Evolutionary conservation across 139 green algal genomes (phyloP), one percentile per base, ranked within the genome.

Genomic region (Coelastrella sp.): DNA sequence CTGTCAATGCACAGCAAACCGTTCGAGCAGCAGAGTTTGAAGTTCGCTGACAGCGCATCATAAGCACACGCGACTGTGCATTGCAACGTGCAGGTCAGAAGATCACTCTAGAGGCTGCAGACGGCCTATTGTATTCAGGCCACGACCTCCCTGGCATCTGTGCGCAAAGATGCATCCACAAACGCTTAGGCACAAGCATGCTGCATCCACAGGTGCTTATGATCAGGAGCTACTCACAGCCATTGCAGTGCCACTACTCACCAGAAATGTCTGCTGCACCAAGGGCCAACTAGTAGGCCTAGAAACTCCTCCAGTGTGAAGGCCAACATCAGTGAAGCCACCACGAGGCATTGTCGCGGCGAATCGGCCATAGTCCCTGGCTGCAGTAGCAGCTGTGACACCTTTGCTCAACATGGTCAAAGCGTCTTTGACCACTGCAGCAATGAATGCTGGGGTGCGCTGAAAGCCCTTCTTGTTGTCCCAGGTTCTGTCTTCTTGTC

Each of bases 241-340:
- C 81, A 57, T 60, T 87, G n/a, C 13, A 86, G 76, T 14, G 17
- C 4, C 5, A 17, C 8, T 32, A 66, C 77, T 17, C 61, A 87
- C 81, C 81, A 61, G 75, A 57, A 92, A 19, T 19, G 68, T 83
- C 84, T 92, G 73, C 19, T 82, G 57, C 20, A 92, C 84, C 58
- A 92, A 58, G 1, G 77, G 84, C 90, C 90, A 92, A 23, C 66
- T 58, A 13, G 90, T 92, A 71, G 85, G 84, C 3, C 90, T 22
- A 3, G 85, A 64, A 17, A 16, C 17, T 78, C 90, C 77, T 19
- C 90, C 90, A 10, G 90, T 90, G 85, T 92, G 90, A 57, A 88
- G 57, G 3, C 90, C 90, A 5, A 92, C 90, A 68, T 92, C 90
- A 6, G 90, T 92, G 23, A 87, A 88, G 19, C 90, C 90, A 22